phyloP scores from a whole-genome alignment of 768 basidiomycete species.

The Lactarius quietus region DNA sequence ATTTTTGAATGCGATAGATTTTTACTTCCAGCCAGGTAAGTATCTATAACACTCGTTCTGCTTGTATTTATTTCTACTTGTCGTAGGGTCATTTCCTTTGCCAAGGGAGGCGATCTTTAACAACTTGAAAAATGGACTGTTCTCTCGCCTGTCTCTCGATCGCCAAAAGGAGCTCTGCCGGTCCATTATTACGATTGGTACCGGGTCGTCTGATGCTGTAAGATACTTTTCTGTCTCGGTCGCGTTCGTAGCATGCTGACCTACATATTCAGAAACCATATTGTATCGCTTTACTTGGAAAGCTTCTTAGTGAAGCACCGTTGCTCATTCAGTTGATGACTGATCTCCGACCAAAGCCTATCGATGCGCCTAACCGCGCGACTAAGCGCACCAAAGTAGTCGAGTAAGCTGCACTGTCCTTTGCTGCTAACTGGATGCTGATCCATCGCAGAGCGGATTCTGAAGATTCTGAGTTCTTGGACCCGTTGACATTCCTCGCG shows the following conservation, averaged over 20 bases:
- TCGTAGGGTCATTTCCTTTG: slow-evolving; percentile 39
- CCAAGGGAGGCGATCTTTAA: slow-evolving; percentile 42
- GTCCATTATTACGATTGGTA: slow-evolving; percentile 52
- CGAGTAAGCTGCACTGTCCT: slow-evolving; percentile 39
- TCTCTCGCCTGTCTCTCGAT: slow-evolving; percentile 47
- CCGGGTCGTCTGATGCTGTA: slow-evolving; percentile 48
- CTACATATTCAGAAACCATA: slow-evolving; percentile 5
- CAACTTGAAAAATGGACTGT: slow-evolving; percentile 53
- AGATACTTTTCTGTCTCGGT: slow-evolving; percentile 27
- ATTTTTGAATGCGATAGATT: slow-evolving; percentile 44
- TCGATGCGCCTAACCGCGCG: slow-evolving; percentile 44
- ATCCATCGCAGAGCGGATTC: slow-evolving; percentile 11
- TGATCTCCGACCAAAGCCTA: slow-evolving; percentile 44
- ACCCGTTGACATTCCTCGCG: slow-evolving; percentile 53
- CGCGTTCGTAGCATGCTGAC: slow-evolving; percentile 3
- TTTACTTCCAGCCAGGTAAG: slow-evolving; percentile 47
- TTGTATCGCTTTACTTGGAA: slow-evolving; percentile 49
- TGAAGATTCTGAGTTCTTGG: slow-evolving; percentile 15
- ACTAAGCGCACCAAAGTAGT: slow-evolving; percentile 63
- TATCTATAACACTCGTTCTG: not conserved
- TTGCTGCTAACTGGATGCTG: not conserved
- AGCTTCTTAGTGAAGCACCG: slow-evolving; percentile 46
- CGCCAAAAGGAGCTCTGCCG: slow-evolving; percentile 55
- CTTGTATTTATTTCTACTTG: slow-evolving; percentile 12
- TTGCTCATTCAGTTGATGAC: slow-evolving; percentile 53